phyloP scores from a whole-genome alignment of 1,139 yeast species.

The Suhomyces wounanorum region DNA sequence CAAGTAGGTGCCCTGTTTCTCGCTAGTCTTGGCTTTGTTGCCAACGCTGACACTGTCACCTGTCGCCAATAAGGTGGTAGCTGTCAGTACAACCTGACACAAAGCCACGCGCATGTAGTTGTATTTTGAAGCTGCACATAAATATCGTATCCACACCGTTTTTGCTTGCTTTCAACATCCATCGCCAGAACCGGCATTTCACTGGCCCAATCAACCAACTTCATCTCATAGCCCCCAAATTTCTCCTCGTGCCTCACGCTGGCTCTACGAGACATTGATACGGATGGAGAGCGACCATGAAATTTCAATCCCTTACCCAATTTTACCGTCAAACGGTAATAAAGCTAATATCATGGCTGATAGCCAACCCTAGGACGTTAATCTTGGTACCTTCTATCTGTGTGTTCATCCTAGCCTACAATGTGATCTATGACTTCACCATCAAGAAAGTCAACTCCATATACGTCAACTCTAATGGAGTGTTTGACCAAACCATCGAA shows the following conservation, averaged over 20 bases:
- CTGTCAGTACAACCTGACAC: background rate
- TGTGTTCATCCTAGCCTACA: slow-evolving; percentile 26
- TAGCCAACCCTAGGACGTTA: slow-evolving; percentile 22
- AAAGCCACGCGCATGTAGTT: background rate
- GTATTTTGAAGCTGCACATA: background rate
- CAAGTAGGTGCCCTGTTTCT: background rate
- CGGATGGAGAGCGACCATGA: slow-evolving; percentile 6
- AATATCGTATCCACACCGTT: background rate
- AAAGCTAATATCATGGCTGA: slow-evolving; percentile 15
- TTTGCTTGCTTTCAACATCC: background rate
- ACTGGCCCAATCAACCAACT: background rate
- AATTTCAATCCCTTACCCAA: slow-evolving; percentile 1
- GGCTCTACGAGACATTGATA: background rate
- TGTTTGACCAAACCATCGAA: background rate
- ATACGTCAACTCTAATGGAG: slow-evolving; percentile 2
- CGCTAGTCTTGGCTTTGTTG: background rate
- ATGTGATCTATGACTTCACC: slow-evolving; percentile 26
- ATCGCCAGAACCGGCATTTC: background rate
- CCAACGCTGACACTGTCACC: background rate
- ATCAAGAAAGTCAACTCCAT: slow-evolving; percentile 22
- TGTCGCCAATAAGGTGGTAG: background rate
- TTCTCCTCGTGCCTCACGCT: background rate
- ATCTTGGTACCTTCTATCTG: slow-evolving; percentile 26
- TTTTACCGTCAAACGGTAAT: slow-evolving; percentile 15
- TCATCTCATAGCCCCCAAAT: background rate